These are phyloP conservation scores for Hypomontagnella submonticulosa DNA, from an alignment of 495 filamentous ascomycete genomes.

Conservation along the genomic window DNA sequence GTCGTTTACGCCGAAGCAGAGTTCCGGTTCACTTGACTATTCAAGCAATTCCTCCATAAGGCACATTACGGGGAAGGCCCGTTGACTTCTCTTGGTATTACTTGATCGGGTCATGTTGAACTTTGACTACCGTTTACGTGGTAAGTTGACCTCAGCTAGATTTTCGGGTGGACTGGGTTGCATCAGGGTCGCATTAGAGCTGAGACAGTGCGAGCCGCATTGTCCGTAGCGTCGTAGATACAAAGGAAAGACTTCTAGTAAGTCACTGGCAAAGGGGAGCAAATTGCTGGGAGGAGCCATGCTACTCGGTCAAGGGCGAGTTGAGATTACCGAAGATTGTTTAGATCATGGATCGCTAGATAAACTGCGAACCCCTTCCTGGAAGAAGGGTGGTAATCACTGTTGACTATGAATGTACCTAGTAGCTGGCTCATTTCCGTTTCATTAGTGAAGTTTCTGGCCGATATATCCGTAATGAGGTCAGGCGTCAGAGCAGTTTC, in stretches of 20 bases:
- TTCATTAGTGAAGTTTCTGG: not conserved
- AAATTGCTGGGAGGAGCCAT: not conserved
- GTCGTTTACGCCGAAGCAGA: not conserved
- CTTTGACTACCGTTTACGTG: constrained; percentile 8
- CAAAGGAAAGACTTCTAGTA: constrained; percentile 10
- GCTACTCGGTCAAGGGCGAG: not conserved
- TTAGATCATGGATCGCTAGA: not conserved
- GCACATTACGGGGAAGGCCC: not conserved
- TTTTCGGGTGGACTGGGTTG: constrained; percentile 1
- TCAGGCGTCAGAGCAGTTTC: not conserved
- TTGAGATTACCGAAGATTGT: not conserved
- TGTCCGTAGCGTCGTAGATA: constrained; percentile 1
- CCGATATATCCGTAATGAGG: not conserved
- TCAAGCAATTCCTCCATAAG: constrained; percentile 6
- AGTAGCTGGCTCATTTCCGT: not conserved
- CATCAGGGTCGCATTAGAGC: constrained; percentile 6
- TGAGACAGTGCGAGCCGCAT: constrained; percentile 32
- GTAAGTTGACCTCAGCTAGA: constrained; percentile 8
- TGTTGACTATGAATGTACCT: not conserved
- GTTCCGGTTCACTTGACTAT: not conserved
- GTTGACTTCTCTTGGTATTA: not conserved
- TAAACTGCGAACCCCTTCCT: not conserved
- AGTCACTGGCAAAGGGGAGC: not conserved
- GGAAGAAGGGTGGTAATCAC: not conserved
- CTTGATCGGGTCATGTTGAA: constrained; percentile 6